phyloP scores from a whole-genome alignment of 2,329 filamentous ascomycete genomes.

The Blumeria hordei region DNA sequence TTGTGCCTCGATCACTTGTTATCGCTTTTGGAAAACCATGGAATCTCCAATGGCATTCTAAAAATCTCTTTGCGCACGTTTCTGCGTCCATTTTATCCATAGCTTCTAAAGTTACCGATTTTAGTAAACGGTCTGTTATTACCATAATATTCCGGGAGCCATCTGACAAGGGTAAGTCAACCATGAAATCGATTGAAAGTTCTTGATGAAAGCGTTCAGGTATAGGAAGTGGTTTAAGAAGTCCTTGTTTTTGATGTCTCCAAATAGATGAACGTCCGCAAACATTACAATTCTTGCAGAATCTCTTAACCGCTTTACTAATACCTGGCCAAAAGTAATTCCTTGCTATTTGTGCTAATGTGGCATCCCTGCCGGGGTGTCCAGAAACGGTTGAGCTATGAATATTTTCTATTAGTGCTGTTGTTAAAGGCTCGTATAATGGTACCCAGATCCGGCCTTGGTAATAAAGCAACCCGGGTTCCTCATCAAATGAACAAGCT shows the following conservation, averaged over 20 bases:
- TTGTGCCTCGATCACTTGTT: background rate
- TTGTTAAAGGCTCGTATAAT: background rate
- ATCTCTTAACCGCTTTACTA: background rate
- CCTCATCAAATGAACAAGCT: background rate
- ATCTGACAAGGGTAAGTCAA: background rate
- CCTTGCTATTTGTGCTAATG: no score
- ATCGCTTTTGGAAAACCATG: background rate
- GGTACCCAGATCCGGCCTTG: background rate
- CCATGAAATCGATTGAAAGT: background rate
- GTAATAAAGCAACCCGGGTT: no score
- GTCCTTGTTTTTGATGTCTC: background rate
- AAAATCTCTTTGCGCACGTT: background rate
- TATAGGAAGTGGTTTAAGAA: background rate
- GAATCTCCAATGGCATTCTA: background rate
- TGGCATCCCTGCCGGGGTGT: background rate
- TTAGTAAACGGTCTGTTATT: background rate
- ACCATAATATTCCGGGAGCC: background rate
- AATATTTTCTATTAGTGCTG: background rate
- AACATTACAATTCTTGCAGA: background rate
- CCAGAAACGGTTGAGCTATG: background rate
- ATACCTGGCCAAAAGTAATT: no score
- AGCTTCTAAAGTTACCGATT: background rate
- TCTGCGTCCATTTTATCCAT: background rate
- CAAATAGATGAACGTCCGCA: background rate
- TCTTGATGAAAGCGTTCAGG: background rate